Evolutionary conservation across 768 basidiomycete genomes (phyloP), one percentile per base, ranked within the genome.

Genomic region (Mycena indigotica): DNA sequence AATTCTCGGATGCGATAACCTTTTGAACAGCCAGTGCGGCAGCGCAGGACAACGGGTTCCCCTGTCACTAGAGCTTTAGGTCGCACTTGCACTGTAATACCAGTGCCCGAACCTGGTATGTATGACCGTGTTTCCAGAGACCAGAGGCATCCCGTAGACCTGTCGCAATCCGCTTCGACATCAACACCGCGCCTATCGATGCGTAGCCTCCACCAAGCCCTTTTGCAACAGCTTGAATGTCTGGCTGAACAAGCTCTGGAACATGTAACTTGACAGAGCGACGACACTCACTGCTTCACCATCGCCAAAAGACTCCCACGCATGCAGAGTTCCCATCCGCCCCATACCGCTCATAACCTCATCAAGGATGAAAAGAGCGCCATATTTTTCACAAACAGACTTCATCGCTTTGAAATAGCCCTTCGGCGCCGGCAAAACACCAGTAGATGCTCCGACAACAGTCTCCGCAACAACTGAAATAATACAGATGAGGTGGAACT

Each of bases 271-370:
- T 17, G 3, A 30, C 25, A 28, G 6, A 39, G 52, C n/a, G n/a
- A n/a, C n/a, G n/a, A 52, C 19, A 65, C 76, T 46, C 56, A 81
- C 81, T 16, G 84, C 74, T 32, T 78, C 83, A 24, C 86, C 86
- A 65, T 93, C 91, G 30, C 90, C 91, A 62, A 86, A 86, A 39
- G 84, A 88, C 66, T 95, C 80, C 93, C 93, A 95, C 19, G 84
- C 89, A 66, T 95, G 93, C 41, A 92, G 67, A 6, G 89, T 91
- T 2, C 93, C 93, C 85, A 94, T 91, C 88, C 92, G 84, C 56
- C 93, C 91, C 88, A 94, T 93, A 41, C 92, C 92, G 67, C 87
- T 85, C 93, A 95, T 94, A 45, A 94, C 76, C 73, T 95, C 94
- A 66, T 96, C 94, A 30, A 94, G 80, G 39, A 95, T 91, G 70